Evolutionary conservation across 2,329 filamentous ascomycete species (phyloP).

Genomic region (Beauveria bassiana): DNA sequence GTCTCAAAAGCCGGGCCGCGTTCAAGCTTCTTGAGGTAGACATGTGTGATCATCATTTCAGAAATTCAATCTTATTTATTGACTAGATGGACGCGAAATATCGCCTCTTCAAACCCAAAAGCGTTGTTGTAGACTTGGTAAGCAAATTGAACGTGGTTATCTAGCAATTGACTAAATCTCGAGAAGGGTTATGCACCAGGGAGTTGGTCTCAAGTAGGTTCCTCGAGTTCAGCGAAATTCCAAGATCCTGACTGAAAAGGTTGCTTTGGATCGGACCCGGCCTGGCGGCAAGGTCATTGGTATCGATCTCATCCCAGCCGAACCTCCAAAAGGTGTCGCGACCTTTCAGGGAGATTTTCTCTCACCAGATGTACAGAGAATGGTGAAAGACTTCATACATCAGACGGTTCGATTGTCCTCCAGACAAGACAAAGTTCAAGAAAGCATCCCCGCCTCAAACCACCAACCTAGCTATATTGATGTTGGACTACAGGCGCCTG

Average conservation of each 20-base stretch:
- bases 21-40: constrained; percentile 83
- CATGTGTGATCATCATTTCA: neutral
- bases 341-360: constrained; percentile 94
- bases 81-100: constrained; percentile 73
- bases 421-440: constrained; percentile 6
- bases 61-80: neutral
- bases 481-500: constrained; percentile 42
- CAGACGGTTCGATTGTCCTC: constrained; percentile 29
- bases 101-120: constrained; percentile 66
- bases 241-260: constrained; percentile 37
- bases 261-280: constrained; percentile 70
- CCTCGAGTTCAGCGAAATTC: neutral
- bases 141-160: constrained; percentile 16
- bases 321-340: constrained; percentile 84
- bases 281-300: constrained; percentile 77
- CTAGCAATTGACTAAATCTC: neutral
- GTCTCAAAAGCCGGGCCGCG: constrained; percentile 81
- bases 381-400: constrained; percentile 69
- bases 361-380: constrained; percentile 60
- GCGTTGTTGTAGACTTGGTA: constrained; percentile 87
- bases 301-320: constrained; percentile 88
- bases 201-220: constrained; percentile 58
- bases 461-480: constrained; percentile 57
- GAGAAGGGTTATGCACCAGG: constrained; percentile 67
- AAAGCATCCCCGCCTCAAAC: neutral